phyloP scores from a whole-genome alignment of 768 basidiomycete species.

The Tephrocybe rancida region DNA sequence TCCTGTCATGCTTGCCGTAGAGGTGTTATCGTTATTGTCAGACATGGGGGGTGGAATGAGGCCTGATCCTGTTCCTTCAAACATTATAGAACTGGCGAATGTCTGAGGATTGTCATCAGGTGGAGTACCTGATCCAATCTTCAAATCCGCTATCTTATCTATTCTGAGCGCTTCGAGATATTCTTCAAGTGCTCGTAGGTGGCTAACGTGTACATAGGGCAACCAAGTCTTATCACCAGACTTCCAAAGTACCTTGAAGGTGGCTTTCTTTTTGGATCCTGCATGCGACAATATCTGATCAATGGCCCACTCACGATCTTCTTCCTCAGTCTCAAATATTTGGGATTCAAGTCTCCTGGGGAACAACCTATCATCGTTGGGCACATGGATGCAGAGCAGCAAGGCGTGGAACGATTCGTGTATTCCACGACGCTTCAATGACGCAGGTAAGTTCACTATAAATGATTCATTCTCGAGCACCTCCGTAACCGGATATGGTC shows the following conservation, averaged over 20 bases:
- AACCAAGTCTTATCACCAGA: neutral
- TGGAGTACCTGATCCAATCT: no score
- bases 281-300: neutral
- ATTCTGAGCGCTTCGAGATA: no score
- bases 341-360: neutral
- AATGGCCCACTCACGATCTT: neutral
- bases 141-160: no score
- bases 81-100: no score
- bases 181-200: no score
- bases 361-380: neutral
- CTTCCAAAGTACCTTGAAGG: neutral
- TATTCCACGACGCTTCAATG: neutral
- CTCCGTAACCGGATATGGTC: neutral
- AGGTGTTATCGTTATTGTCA: no score
- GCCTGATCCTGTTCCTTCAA: no score
- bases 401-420: neutral
- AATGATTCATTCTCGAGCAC: neutral
- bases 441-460: neutral
- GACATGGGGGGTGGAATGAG: no score
- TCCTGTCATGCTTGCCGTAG: no score
- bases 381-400: neutral
- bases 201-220: no score
- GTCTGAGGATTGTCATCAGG: no score
- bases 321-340: neutral
- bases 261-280: neutral